Base-by-base conservation (phyloP, 1,139 yeast genomes). In the Magnusiomyces paraingens region DNA sequence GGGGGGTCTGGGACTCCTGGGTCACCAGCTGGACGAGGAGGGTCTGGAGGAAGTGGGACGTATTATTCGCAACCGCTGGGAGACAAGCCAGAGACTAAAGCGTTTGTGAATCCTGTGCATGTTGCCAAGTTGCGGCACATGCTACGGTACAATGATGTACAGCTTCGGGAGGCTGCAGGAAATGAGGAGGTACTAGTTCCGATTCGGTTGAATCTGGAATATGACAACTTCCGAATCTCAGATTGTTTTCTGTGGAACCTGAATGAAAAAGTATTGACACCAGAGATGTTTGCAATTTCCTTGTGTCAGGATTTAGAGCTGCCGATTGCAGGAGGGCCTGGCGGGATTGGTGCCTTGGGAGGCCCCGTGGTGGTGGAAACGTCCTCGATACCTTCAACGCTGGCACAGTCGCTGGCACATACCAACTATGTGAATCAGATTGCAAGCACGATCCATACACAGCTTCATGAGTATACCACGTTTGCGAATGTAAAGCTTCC, bases 181-280 rank as follows among this genome's bases (percentile, higher is more conserved):
- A 59, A 63, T 20, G 71, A 69, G 17, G 74, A 70, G 55, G 70
- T 79, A 2, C 72, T 90, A 50, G 82, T 93, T 22, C 99, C 99
- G 1, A 83, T 93, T 36, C 81, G 89, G 58, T 71, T 94, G 42
- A 82, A 81, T 55, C 69, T 91, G 41, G 96, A 89, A 59, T 81
- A 83, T 58, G 84, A 84, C 55, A 79, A 80, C 39, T 70, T 62
- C 57, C 63, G 86, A 56, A 76, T 91, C 29, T 83, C 81, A 20
- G 99, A 93, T 65, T 82, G 83, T 58, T 83, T 94, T 63, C 78
- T 91, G 79, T 93, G 99, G 99, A 90, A 93, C 65, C 65, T 87
- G 48, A 83, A 84, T 64, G 98, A 93, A 65, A 72, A 81, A 18
- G 68, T 66, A 21, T 75, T 91, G 22, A 84, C 95, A 0, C 97